Evolutionary conservation across 2,329 filamentous ascomycete genomes (phyloP), one percentile per base, ranked within the genome.

Genomic region (Pseudogymnoascus sp.): DNA sequence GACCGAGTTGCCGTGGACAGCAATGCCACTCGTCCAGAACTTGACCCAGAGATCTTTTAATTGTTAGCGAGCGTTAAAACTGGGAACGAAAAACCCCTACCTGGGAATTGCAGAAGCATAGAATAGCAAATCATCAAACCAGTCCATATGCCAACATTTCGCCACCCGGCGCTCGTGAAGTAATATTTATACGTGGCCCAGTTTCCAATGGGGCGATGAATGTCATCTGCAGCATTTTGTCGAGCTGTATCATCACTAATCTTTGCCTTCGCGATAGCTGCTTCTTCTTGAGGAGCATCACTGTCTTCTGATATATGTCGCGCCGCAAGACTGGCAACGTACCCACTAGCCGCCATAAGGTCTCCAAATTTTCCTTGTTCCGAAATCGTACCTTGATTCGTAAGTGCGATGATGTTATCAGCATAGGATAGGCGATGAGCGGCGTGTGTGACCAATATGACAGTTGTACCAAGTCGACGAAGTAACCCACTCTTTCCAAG

Each of bases 361-460:
- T 67, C 42, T 53, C 34, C 12, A 61, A 69, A 66, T 7, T 34
- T 67, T 1, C 68, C 69, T 64, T 53, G 36, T 60, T 60, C 16
- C 18, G 53, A 53, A 37, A 63, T 25, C 8, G 14, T 59, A 16
- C 76, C 76, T 25, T 72, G 67, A 16, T 66, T 66, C 53, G 69
- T 67, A 6, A 78, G 72, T 14, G 72, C 73, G 38, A 78, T 71
- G n/a, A 79, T 72, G 28, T 78, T 70, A 65, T 78, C 76, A 14
- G 75, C 74, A 60, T 75, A 75, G 14, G 71, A 70, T 1, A 78
- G 40, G 49, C 69, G 61, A 63, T 69, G 65, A 23, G 72, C 65
- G 3, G 16, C 60, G 12, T 61, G 74, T 1, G 73, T 76, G 4
- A 72, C 70, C 3, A 78, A 68, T 8, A 79, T 43, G 0, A 76